phyloP scores from a whole-genome alignment of 768 basidiomycete species.

The Daedaleopsis sinensis region DNA sequence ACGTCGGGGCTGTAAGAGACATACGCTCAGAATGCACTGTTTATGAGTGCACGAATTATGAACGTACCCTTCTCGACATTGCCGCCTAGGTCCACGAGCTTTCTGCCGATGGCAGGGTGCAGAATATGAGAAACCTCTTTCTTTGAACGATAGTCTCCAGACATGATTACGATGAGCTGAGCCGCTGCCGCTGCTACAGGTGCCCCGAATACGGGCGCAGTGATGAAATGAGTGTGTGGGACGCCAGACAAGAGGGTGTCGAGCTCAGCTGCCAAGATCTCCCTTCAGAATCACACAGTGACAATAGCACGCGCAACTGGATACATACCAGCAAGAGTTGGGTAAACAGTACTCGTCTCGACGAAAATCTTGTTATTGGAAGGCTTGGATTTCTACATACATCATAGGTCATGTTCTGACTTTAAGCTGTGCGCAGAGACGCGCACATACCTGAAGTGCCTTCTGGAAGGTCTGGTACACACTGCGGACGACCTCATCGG shows the following conservation, averaged over 20 bases:
- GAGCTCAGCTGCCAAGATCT: constrained; percentile 53
- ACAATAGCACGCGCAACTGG: background rate
- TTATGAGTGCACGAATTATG: background rate
- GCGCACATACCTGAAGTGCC: constrained; percentile 52
- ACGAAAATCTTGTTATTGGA: constrained; percentile 73
- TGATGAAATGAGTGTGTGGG: constrained; percentile 65
- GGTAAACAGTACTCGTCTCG: constrained; percentile 76
- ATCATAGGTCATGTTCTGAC: too few relatives aligned
- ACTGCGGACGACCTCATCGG: constrained; percentile 68
- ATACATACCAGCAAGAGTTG: constrained; percentile 26
- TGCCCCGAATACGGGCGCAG: constrained; percentile 78
- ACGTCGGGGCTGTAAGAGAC: constrained; percentile 52
- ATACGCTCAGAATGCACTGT: background rate
- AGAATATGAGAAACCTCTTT: constrained; percentile 78
- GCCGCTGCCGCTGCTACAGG: constrained; percentile 67
- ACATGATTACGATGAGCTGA: constrained; percentile 73
- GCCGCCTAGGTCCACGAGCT: constrained; percentile 79
- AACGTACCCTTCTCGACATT: constrained; percentile 78
- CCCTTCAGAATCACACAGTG: background rate
- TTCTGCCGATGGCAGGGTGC: constrained; percentile 77
- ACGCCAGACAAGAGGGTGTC: constrained; percentile 65
- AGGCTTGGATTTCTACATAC: constrained; percentile 36
- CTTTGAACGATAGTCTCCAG: constrained; percentile 82
- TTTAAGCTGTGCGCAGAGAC: too few relatives aligned
- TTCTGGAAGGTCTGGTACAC: constrained; percentile 64